phyloP scores from a whole-genome alignment of 352 stramenopile genomes.

The Phytophthora tubulina region DNA sequence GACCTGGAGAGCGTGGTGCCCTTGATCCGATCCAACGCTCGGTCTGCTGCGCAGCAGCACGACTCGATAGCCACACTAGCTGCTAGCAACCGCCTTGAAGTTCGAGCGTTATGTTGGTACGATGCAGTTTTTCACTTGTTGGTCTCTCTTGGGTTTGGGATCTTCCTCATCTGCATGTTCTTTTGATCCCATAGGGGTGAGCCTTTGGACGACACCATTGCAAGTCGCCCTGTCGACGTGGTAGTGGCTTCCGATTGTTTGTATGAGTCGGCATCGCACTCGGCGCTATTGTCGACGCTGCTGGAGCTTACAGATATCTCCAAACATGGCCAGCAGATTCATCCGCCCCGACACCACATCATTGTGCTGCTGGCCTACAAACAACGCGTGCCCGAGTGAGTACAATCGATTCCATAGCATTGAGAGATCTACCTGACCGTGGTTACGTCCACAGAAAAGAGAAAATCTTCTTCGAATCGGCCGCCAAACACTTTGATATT shows the following conservation, averaged over 20 bases:
- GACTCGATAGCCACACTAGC: constrained; percentile 34
- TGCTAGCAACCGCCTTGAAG: constrained; percentile 31
- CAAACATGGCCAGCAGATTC: neutral
- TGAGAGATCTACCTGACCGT: neutral
- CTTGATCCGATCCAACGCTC: constrained; percentile 51
- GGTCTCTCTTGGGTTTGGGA: neutral
- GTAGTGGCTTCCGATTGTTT: constrained; percentile 67
- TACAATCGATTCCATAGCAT: neutral
- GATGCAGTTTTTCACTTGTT: neutral
- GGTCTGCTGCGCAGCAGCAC: constrained; percentile 34
- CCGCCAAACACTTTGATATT: constrained; percentile 52
- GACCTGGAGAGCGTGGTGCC: constrained; percentile 63
- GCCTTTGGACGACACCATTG: constrained; percentile 17
- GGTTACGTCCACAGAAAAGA: constrained; percentile 41
- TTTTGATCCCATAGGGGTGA: constrained; percentile 25
- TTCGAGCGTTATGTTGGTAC: constrained; percentile 54
- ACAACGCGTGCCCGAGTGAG: constrained; percentile 61
- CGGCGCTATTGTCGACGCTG: constrained; percentile 54
- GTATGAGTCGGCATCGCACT: constrained; percentile 63
- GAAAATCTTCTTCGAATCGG: constrained; percentile 52
- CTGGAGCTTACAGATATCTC: constrained; percentile 39
- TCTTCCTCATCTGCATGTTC: neutral
- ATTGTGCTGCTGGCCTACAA: constrained; percentile 77
- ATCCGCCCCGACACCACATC: neutral
- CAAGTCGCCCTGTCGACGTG: constrained; percentile 16